These are phyloP conservation scores for Annona squamosa DNA, from an alignment of 164 flowering plant genomes.

Conservation along the genomic window DNA sequence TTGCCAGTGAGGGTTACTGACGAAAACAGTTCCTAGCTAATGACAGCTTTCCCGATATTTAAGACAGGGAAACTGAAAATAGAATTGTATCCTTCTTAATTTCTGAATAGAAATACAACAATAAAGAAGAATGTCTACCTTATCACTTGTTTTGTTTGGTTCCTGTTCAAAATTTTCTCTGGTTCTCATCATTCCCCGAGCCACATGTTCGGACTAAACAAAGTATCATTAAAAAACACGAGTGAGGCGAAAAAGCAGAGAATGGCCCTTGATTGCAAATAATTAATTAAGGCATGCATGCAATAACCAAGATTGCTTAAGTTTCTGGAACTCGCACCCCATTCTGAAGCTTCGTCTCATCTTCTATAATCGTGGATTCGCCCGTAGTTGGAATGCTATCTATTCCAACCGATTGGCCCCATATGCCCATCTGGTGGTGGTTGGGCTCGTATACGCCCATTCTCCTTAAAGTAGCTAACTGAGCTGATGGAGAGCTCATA, in stretches of 20 bases:
- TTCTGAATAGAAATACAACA: not conserved
- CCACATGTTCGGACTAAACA: constrained; percentile 71
- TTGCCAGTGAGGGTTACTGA: not conserved
- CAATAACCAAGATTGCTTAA: constrained; percentile 4
- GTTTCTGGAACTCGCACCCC: constrained; percentile 35
- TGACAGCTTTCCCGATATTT: not conserved
- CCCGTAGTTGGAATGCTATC: constrained; percentile 39
- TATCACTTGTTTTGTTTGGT: constrained; percentile 51
- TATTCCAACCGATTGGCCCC: constrained; percentile 61
- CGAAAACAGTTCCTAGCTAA: not conserved
- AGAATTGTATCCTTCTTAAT: not conserved
- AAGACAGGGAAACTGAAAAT: no score
- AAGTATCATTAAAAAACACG: constrained; percentile 2
- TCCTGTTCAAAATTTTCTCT: constrained; percentile 60
- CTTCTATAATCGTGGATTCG: constrained; percentile 33
- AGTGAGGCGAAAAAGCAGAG: not conserved
- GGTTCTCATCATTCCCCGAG: constrained; percentile 46
- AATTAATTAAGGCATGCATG: not conserved
- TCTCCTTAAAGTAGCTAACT: constrained; percentile 60
- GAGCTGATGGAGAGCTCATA: constrained; percentile 70
- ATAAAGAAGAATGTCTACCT: constrained; percentile 36
- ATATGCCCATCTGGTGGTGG: constrained; percentile 64
- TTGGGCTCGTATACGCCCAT: constrained; percentile 64
- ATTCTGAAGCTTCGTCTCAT: constrained; percentile 46
- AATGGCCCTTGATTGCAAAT: not conserved